phyloP scores from a whole-genome alignment of 139 green algal genomes.

The Coelastrella sp. region DNA sequence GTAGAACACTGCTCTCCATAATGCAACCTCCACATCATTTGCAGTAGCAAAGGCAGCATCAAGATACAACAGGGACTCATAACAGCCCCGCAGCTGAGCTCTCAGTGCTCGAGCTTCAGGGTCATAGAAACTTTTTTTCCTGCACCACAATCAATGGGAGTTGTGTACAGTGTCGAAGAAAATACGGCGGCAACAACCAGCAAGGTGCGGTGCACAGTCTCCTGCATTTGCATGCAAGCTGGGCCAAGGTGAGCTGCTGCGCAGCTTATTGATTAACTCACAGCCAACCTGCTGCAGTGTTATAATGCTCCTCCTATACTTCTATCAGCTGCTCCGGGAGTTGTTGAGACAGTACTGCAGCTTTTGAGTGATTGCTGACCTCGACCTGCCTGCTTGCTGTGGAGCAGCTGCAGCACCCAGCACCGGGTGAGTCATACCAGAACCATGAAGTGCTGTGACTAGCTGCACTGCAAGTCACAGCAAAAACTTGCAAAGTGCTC shows the following conservation, averaged over 20 bases:
- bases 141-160: not conserved
- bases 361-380: conserved; percentile 19
- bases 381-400: too few relatives aligned
- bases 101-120: conserved; percentile 61
- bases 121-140: conserved; percentile 70
- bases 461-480: too few relatives aligned
- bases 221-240: too few relatives aligned
- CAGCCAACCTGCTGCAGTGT: too few relatives aligned
- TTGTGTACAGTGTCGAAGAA: not conserved
- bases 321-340: too few relatives aligned
- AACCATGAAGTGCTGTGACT: too few relatives aligned
- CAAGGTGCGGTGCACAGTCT: not conserved
- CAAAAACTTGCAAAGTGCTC: too few relatives aligned
- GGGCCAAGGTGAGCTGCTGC: too few relatives aligned
- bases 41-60: conserved; percentile 60
- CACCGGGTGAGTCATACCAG: too few relatives aligned
- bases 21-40: conserved; percentile 62
- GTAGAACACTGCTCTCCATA: conserved; percentile 84
- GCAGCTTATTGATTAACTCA: too few relatives aligned
- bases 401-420: too few relatives aligned
- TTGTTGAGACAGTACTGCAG: conserved; percentile 34
- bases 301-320: too few relatives aligned
- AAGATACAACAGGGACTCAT: conserved; percentile 68
- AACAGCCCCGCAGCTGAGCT: conserved; percentile 57
- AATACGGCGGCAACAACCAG: not conserved